A percentile compares a stretch with the other conserved stretches of the same genome.
Conservation (phyloP, 2,329 filamentous ascomycete genomes). For the Aspergillus sp. region DNA sequence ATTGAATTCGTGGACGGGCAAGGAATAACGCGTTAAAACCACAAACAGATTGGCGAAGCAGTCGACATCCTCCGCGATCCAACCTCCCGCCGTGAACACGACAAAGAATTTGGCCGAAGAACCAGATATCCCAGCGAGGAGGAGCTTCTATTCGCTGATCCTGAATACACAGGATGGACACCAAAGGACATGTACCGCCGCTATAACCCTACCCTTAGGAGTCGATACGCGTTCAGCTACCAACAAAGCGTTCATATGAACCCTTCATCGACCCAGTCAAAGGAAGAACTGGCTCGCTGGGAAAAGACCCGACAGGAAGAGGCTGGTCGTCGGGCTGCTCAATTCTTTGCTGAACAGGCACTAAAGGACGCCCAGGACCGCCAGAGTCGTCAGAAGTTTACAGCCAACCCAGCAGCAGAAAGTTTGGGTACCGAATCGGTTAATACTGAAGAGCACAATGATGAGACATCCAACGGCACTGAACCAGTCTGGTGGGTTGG, state of each 20-base stretch:
- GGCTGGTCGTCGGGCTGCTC: slow-evolving; percentile 7
- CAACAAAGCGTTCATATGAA: slow-evolving; percentile 32
- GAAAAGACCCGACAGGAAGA: slow-evolving; percentile 7
- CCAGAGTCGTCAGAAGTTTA: not conserved
- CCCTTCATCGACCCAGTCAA: slow-evolving; percentile 23
- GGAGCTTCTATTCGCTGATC: not conserved
- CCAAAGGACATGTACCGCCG: slow-evolving; percentile 4
- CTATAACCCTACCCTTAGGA: not conserved
- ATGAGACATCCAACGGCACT: not conserved
- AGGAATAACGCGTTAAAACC: not conserved
- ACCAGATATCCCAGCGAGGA: not conserved
- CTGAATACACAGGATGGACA: slow-evolving; percentile 14
- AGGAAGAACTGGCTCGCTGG: slow-evolving; percentile 18
- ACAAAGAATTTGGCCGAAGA: slow-evolving; percentile 16
- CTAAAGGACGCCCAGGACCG: not conserved
- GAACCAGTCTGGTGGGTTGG: not conserved
- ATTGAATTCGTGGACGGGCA: not conserved
- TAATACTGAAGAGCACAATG: not conserved
- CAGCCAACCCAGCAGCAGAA: not conserved
- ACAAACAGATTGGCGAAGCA: slow-evolving; percentile 34
- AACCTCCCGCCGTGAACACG: slow-evolving; percentile 21
- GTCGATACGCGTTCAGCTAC: slow-evolving; percentile 31
- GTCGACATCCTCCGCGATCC: slow-evolving; percentile 35
- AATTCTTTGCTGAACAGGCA: not conserved
- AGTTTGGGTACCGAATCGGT: not conserved